A percentile compares a stretch with the other conserved stretches of the same genome.
phyloP scores from a whole-genome alignment of 192 early-diverging fungal genomes.

The Lobulomyces angularis region DNA sequence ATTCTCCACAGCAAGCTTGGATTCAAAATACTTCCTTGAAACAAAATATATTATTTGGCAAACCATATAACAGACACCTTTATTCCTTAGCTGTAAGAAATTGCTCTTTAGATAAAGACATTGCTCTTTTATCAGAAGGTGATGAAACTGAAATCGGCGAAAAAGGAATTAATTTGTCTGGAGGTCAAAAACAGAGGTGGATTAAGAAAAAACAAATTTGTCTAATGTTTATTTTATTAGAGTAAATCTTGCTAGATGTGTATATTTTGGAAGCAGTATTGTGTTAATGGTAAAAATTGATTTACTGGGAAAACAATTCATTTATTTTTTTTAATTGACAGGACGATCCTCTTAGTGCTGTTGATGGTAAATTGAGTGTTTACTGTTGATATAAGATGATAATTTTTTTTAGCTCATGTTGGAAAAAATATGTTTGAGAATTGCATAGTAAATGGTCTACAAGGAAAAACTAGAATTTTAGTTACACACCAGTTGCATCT shows the following conservation, averaged over 20 bases:
- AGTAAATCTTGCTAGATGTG: slow-evolving; percentile 57
- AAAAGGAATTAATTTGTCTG: slow-evolving; percentile 69
- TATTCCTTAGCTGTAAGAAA: slow-evolving; percentile 58
- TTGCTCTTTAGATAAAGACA: slow-evolving; percentile 56
- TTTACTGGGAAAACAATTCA: no score
- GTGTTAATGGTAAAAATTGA: no score
- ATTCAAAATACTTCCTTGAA: slow-evolving; percentile 86
- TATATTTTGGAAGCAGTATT: slow-evolving; percentile 78
- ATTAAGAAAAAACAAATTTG: slow-evolving; percentile 39
- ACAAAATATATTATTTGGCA: slow-evolving; percentile 88
- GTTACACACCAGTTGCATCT: slow-evolving; percentile 27
- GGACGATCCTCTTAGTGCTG: slow-evolving; percentile 35
- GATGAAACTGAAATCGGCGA: slow-evolving; percentile 71
- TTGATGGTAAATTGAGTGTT: no score
- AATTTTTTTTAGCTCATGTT: no score
- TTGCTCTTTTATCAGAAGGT: slow-evolving; percentile 65
- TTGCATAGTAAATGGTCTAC: no score
- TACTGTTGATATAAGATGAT: no score
- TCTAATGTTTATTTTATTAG: slow-evolving; percentile 10
- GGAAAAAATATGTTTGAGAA: no score
- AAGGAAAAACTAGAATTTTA: slow-evolving; percentile 21
- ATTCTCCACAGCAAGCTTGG: slow-evolving; percentile 68
- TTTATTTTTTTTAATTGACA: no score
- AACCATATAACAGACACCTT: slow-evolving; percentile 49
- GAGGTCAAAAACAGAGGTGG: slow-evolving; percentile 82